A percentile compares a stretch with the other conserved stretches of the same genome.
Conservation (phyloP, 129 eudicot species). For the Tagetes erecta region DNA sequence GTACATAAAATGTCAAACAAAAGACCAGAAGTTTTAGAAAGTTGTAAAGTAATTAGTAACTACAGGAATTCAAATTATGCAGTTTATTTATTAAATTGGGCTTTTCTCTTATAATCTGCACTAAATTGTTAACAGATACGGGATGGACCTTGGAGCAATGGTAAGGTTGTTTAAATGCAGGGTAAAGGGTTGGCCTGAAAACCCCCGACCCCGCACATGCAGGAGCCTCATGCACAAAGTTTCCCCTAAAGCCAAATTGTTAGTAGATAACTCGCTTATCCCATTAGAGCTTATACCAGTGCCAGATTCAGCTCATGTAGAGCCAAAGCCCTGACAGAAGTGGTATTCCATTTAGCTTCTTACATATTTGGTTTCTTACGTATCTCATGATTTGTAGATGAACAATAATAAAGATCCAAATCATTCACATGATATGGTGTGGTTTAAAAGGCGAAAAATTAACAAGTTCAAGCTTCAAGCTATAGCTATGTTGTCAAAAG, state of each 20-base stretch:
- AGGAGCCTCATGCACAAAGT: too few relatives aligned
- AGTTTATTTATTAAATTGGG: neutral
- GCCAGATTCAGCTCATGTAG: slow-evolving; percentile 17
- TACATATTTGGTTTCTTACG: slow-evolving; percentile 14
- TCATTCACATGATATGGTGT: slow-evolving; percentile 12
- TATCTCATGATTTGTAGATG: slow-evolving; percentile 4
- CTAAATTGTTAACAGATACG: neutral
- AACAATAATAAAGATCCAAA: slow-evolving; percentile 16
- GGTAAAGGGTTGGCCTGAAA: too few relatives aligned
- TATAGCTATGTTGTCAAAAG: neutral
- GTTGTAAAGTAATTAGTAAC: slow-evolving; percentile 1
- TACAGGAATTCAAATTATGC: slow-evolving; percentile 8
- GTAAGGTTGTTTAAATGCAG: too few relatives aligned
- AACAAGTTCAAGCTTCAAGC: neutral
- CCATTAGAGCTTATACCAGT: slow-evolving; percentile 7
- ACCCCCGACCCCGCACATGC: too few relatives aligned
- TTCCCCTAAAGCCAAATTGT: neutral
- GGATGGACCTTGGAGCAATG: too few relatives aligned
- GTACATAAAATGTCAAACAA: neutral
- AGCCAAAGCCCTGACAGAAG: neutral
- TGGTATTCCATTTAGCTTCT: slow-evolving; percentile 11
- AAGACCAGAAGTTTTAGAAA: neutral
- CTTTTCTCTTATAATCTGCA: slow-evolving; percentile 4
- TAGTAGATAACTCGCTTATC: slow-evolving; percentile 7
- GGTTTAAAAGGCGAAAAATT: neutral